phyloP scores from a whole-genome alignment of 1,284 basidiomycete species.

The Rhodotorula glutinis region DNA sequence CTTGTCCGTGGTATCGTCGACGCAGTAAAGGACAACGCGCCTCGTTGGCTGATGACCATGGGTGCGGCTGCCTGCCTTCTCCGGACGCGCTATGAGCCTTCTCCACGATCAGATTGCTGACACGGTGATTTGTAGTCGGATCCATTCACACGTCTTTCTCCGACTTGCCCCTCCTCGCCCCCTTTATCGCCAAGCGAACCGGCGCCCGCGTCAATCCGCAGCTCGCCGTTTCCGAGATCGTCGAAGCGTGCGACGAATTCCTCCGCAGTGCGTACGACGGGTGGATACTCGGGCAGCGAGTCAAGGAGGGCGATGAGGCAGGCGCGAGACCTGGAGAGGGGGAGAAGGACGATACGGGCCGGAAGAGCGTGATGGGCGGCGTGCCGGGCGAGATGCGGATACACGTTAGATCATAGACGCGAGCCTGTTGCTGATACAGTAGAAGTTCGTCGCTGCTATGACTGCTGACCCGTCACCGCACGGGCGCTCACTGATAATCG shows the following conservation, averaged over 20 bases:
- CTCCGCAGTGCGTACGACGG: slow-evolving; percentile 2
- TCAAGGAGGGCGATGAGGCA: slow-evolving; percentile 16
- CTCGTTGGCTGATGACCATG: slow-evolving; percentile 30
- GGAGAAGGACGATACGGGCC: slow-evolving; percentile 1
- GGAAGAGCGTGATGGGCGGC: slow-evolving; percentile 11
- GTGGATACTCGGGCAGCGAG: slow-evolving; percentile 5
- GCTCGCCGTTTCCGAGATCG: slow-evolving; percentile 6
- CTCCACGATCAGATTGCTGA: too few relatives aligned
- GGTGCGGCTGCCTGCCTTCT: slow-evolving; percentile 5
- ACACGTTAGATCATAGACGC: slow-evolving; percentile 2
- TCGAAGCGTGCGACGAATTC: slow-evolving; percentile 22
- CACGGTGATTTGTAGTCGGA: slow-evolving; percentile 33
- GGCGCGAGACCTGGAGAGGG: slow-evolving; percentile 20
- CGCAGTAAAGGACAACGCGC: slow-evolving; percentile 32
- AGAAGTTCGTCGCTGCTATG: neutral
- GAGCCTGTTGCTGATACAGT: neutral
- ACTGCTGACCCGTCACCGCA: too few relatives aligned
- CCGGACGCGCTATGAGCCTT: too few relatives aligned
- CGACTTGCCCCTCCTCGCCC: slow-evolving; percentile 43
- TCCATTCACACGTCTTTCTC: slow-evolving; percentile 45
- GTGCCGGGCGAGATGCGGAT: slow-evolving; percentile 13
- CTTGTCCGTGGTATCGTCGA: slow-evolving; percentile 45
- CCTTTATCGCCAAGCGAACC: slow-evolving; percentile 39
- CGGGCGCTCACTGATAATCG: too few relatives aligned
- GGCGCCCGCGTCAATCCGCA: slow-evolving; percentile 39